These are phyloP conservation scores for Populus hybrid DNA, from an alignment of 441 rosid species.

Conservation along the genomic window DNA sequence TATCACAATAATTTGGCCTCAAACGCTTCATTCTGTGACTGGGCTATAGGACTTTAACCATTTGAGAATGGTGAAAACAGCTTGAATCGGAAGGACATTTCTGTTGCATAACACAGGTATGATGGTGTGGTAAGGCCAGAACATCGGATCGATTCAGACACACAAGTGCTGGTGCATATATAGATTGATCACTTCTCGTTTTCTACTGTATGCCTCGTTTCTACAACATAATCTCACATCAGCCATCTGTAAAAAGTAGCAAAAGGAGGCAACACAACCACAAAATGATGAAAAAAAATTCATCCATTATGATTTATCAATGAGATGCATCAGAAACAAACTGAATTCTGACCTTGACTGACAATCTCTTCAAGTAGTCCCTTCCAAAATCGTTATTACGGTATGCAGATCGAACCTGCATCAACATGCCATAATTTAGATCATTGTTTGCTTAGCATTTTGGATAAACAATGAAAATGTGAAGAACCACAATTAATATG, in stretches of 20 bases:
- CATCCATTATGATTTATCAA: background rate
- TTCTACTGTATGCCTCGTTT: conserved; percentile 46
- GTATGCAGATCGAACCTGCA: conserved; percentile 77
- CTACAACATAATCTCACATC: conserved; percentile 73
- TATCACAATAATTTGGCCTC: background rate
- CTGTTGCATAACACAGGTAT: background rate
- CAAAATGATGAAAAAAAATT: background rate
- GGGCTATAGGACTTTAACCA: background rate
- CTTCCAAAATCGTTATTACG: conserved; percentile 86
- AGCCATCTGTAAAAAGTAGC: conserved; percentile 43
- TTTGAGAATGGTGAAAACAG: background rate
- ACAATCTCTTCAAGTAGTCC: conserved; percentile 62
- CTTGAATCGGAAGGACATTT: background rate
- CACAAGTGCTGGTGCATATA: too few species aligned
- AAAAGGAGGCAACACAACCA: background rate
- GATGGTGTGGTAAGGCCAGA: background rate
- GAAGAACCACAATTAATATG: background rate
- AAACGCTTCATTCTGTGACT: background rate
- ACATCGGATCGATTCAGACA: background rate
- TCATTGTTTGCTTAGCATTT: background rate
- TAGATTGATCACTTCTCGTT: conserved; percentile 32
- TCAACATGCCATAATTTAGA: background rate
- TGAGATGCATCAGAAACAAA: background rate
- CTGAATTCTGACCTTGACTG: conserved; percentile 43
- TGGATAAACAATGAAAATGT: background rate